Percentiles rank a stretch among this genome's conserved stretches.
phyloP scores from a whole-genome alignment of 208 protist genomes.

The Tritrichomonas foetus region DNA sequence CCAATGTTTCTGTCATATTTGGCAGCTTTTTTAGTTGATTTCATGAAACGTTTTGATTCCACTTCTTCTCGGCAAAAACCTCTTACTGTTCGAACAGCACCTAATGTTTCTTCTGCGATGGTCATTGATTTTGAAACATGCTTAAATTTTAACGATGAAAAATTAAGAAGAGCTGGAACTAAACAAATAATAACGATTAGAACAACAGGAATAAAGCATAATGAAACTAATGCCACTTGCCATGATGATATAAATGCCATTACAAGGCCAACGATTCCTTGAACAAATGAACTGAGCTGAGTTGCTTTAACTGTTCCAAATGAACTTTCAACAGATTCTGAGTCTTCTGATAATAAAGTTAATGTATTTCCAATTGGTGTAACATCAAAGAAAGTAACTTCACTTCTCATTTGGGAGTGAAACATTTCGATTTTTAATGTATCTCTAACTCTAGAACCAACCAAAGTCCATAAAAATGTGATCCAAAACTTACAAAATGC shows the following conservation, averaged over 20 bases:
- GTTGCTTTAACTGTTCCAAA: not conserved
- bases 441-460: not conserved
- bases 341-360: not conserved
- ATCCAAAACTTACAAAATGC: not conserved
- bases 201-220: not conserved
- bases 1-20: not conserved
- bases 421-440: not conserved
- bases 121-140: not conserved
- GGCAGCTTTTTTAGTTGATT: not conserved
- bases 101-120: not conserved
- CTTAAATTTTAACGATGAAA: not conserved
- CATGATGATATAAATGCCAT: not conserved
- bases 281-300: not conserved
- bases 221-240: not conserved
- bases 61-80: not conserved
- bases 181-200: not conserved
- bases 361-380: constrained; percentile 12
- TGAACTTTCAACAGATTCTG: not conserved
- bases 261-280: not conserved
- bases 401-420: not conserved
- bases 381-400: constrained; percentile 15
- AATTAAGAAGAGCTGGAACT: not conserved
- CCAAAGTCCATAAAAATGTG: not conserved
- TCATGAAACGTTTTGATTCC: not conserved
- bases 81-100: not conserved